Evolutionary conservation across 352 stramenopile genomes (phyloP), one percentile per base, ranked within the genome.

Genomic region (Globisporangium cederbergense): DNA sequence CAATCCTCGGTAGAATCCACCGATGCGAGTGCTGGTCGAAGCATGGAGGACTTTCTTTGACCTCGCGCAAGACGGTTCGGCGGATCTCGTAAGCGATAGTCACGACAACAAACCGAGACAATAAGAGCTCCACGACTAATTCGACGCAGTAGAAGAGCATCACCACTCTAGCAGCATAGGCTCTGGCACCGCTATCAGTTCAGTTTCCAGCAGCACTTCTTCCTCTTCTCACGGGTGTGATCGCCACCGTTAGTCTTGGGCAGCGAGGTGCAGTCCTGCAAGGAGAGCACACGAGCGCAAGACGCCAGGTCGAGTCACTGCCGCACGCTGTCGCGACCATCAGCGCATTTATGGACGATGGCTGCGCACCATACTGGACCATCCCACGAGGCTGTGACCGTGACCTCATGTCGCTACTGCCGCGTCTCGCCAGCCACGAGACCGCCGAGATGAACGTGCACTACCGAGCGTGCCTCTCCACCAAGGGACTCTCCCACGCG

Each of bases 401-500:
- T 7, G 46, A 58, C 3, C 34, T 45, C 18, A 8, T 28, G 7
- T 28, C 6, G 30, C 34, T 58, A 9, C 52, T 58, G 30, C 18
- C 20, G 20, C 52, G 28, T 13, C 52, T 58, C 14, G 32, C 52
- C 13, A 30, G 8, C 14, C 30, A 32, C 11, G 32, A 58, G 8
- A n/a, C 32, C 14, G 9, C 9, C 9, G 18, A 45, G 3, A 30
- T 57, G 51, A 40, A 57, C 14, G 7, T 25, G 51, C 51, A 57
- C 51, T 38, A 57, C 51, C 28, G n/a, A 40, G 32, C 32, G 16
- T 36, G 28, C n/a, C n/a, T 51, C 13, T 51, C 25, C 54, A 60
- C 34, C 54, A 20, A 50, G 10, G 42, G 13, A 18, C 25, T 62
- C 22, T 1, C 34, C 16, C 2, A 7, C 8, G 40, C 28, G 3